These are phyloP conservation scores for Inga leiocalycina DNA, from an alignment of 306 rosid species.

Conservation along the genomic window DNA sequence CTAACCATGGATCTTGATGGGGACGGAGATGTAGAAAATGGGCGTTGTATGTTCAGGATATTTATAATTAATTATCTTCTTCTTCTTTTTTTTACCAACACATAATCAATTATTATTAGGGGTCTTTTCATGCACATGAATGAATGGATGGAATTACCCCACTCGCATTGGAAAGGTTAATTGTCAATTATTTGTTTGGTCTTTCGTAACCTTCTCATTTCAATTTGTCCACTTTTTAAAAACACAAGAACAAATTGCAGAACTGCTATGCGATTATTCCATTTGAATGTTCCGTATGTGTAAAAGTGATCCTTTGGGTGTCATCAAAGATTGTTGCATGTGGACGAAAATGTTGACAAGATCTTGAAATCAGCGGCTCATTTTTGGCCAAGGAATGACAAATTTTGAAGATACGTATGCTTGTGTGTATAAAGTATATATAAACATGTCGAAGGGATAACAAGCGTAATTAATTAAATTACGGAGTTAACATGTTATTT, in stretches of 20 bases:
- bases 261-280: constrained; percentile 20
- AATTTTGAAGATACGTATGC: background rate
- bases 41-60: constrained; percentile 22
- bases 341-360: background rate
- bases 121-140: constrained; percentile 48
- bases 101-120: constrained; percentile 10
- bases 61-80: constrained; percentile 9
- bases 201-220: constrained; percentile 15
- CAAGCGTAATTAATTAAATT: background rate
- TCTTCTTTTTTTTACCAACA: no score
- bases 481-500: constrained; percentile 6
- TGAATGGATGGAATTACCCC: constrained; percentile 36
- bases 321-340: constrained; percentile 25
- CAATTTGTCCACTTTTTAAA: background rate
- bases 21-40: constrained; percentile 50
- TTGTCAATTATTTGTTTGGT: constrained; percentile 30
- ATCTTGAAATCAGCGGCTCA: background rate
- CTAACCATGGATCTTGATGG: constrained; percentile 51
- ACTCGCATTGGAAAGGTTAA: constrained; percentile 37
- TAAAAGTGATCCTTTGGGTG: constrained; percentile 19
- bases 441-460: background rate
- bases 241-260: constrained; percentile 5
- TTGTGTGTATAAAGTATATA: background rate
- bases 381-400: background rate
- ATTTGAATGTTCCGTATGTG: background rate